These are phyloP conservation scores for Kodamaea leandrae DNA, from an alignment of 805 yeast species.

Conservation along the genomic window DNA sequence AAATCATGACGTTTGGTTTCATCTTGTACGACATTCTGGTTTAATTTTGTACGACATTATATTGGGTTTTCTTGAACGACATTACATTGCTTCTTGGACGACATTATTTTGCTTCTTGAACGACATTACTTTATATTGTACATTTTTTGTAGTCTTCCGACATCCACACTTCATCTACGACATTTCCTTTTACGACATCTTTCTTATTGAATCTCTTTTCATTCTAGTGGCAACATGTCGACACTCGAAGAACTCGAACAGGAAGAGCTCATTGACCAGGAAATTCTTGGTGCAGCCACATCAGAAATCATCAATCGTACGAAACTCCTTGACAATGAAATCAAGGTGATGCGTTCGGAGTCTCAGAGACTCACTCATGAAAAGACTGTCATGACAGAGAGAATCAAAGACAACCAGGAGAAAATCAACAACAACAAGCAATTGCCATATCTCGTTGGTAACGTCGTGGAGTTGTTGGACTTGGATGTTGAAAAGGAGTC, in stretches of 20 bases:
- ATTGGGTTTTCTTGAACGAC: too few species aligned
- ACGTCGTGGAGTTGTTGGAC: conserved; percentile 91
- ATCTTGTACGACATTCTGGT: too few species aligned
- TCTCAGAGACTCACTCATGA: conserved; percentile 88
- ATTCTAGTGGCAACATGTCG: conserved; percentile 56
- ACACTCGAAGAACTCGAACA: conserved; percentile 81
- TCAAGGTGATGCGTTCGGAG: conserved; percentile 91
- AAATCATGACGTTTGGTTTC: background rate
- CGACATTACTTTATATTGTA: too few species aligned
- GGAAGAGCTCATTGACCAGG: conserved; percentile 72
- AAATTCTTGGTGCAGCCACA: conserved; percentile 73
- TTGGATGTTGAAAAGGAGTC: conserved; percentile 82
- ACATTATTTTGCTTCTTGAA: too few species aligned
- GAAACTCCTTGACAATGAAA: conserved; percentile 87
- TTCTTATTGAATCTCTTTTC: conserved; percentile 4
- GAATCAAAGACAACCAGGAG: conserved; percentile 93
- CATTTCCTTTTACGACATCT: background rate
- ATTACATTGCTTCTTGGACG: too few species aligned
- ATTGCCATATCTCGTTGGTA: conserved; percentile 93
- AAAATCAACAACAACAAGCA: conserved; percentile 94
- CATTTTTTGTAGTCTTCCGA: too few species aligned
- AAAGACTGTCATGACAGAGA: conserved; percentile 85
- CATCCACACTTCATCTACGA: background rate
- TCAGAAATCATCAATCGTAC: conserved; percentile 83
- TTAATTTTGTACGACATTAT: too few species aligned